A percentile compares a stretch with the other conserved stretches of the same genome.
Conservation (phyloP, 2,329 filamentous ascomycete genomes). For the Venturia nashicola region DNA sequence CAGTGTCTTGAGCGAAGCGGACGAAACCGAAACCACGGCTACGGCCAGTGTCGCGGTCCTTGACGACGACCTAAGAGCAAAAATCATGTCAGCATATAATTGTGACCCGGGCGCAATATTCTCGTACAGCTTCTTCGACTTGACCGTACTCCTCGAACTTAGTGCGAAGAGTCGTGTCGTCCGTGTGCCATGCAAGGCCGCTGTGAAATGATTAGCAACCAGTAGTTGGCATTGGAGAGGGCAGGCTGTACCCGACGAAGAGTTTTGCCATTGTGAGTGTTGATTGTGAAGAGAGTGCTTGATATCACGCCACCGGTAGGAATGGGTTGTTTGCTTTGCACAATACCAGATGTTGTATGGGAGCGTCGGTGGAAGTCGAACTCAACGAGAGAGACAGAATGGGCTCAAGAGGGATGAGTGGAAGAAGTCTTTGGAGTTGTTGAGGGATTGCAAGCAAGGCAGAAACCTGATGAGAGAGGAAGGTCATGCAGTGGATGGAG, state of each 20-base stretch:
- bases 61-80: conserved; percentile 70
- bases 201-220: conserved; percentile 33
- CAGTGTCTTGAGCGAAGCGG: conserved; percentile 64
- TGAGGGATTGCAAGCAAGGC: background rate
- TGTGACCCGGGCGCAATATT: background rate
- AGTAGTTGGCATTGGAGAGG: background rate
- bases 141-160: conserved; percentile 89
- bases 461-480: background rate
- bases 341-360: background rate
- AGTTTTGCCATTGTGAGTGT: conserved; percentile 66
- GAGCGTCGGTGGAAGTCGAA: background rate
- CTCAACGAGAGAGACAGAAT: background rate
- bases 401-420: background rate
- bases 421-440: background rate
- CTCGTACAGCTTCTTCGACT: conserved; percentile 89
- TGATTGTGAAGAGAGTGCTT: background rate
- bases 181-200: conserved; percentile 97
- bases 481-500: background rate
- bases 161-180: conserved; percentile 70
- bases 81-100: conserved; percentile 14
- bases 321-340: too few species aligned
- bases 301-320: background rate
- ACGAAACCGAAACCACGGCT: conserved; percentile 98
- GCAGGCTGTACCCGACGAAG: conserved; percentile 69
- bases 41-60: conserved; percentile 91